Evolutionary conservation across 75 land plant genomes (phyloP).

Genomic region (Isoetes taiwanensis): DNA sequence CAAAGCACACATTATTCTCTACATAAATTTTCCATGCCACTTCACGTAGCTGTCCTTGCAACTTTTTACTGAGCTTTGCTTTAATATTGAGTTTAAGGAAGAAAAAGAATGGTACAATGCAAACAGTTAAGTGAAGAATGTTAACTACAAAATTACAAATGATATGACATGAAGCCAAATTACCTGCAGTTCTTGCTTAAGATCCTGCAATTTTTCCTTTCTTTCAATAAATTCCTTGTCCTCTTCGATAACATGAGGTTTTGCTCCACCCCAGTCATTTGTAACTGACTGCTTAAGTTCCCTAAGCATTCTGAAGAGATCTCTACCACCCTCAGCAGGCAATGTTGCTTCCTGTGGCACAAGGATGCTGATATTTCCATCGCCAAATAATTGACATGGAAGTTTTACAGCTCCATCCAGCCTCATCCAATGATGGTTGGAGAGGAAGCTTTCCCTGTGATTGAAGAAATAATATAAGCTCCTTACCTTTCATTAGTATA

Average conservation of each 20-base stretch:
- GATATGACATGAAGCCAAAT: too few species aligned
- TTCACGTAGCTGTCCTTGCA: too few species aligned
- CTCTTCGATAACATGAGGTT: conserved; percentile 54
- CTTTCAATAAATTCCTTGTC: conserved; percentile 83
- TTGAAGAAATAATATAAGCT: conserved; percentile 52
- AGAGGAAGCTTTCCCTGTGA: conserved; percentile 57
- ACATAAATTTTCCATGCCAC: too few species aligned
- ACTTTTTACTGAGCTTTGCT: too few species aligned
- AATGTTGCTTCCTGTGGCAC: conserved; percentile 53
- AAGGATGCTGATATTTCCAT: conserved; percentile 12
- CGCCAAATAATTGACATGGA: conserved; percentile 61
- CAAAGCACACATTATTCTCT: too few species aligned
- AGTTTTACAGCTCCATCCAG: conserved; percentile 73
- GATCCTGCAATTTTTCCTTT: conserved; percentile 60
- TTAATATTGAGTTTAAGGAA: too few species aligned
- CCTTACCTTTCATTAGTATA: conserved; percentile 50
- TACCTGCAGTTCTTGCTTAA: conserved; percentile 65
- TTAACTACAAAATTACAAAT: too few species aligned
- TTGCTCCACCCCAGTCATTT: conserved; percentile 67
- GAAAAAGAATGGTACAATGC: too few species aligned
- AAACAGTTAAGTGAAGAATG: too few species aligned
- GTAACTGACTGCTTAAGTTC: conserved; percentile 90
- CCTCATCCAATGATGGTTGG: conserved; percentile 53
- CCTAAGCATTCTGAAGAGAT: conserved; percentile 62
- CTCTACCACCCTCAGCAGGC: conserved; percentile 72